Evolutionary conservation across 164 flowering plant species (phyloP), one percentile per base, ranked within the genome.

Genomic region (Stephania yunnanensis): DNA sequence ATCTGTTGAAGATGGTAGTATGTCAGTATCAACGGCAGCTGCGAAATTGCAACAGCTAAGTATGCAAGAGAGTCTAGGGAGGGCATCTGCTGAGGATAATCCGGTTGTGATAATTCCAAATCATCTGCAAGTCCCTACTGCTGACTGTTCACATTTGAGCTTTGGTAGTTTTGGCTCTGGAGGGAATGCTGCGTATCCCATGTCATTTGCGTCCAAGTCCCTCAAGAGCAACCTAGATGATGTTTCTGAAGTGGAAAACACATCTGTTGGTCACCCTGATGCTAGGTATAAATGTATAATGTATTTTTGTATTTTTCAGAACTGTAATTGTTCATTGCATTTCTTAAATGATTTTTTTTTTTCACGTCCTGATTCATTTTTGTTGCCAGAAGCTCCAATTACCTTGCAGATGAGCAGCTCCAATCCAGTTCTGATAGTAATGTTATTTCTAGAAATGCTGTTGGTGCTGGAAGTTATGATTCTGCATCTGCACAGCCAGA

Each of bases 151-250:
- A 17, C 94, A 92, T 78, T 79, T 96, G 87, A 92, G 95, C 81
- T 96, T 96, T 88, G 99, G 99, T 46, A 96, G 97, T 79, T 94
- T 96, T 81, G 93, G 97, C 73, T 75, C 95, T 80, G 92, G 83
- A 73, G 79, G 84, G n/a, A 79, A 74, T 82, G 79, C 86, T 80
- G 77, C 82, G 31, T 84, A 79, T 83, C 80, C 92, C 71, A 91
- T 86, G 10, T 69, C 88, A 77, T 80, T 76, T 82, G 80, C 85
- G 71, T 85, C 91, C 71, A 84, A 81, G 65, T 78, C 89, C 29
- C 63, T 81, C 68, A 86, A 85, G 73, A 80, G 68, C 80, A 77
- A 85, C 76, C 68, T 86, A 74, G 94, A 89, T 69, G 97, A 92
- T 74, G 53, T 82, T 71, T 76, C 90, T 80, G 52, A 76, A 44